Conservation (phyloP, 164 flowering plant species). For the Houttuynia cordata region DNA sequence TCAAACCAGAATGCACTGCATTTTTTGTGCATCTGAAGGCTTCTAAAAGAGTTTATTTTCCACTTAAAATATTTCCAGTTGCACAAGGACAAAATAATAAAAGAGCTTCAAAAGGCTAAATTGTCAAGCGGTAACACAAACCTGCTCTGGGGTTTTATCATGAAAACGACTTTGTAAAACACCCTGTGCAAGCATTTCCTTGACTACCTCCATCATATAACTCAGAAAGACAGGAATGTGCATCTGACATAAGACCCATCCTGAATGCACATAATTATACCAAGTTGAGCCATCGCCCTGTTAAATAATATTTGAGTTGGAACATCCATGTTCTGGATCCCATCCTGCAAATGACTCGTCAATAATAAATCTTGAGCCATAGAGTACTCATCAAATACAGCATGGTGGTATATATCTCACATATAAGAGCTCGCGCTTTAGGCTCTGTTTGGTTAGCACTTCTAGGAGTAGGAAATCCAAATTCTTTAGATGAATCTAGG, state of each 20-base stretch:
- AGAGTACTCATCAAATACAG: conserved; percentile 66
- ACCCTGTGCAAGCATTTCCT: conserved; percentile 94
- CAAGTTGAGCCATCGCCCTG: conserved; percentile 95
- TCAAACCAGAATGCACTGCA: too few species aligned
- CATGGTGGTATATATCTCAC: conserved; percentile 95
- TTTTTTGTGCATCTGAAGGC: too few species aligned
- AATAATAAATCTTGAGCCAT: conserved; percentile 70
- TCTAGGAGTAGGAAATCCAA: too few species aligned
- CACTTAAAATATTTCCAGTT: too few species aligned
- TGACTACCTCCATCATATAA: conserved; percentile 90
- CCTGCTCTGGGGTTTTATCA: conserved; percentile 98
- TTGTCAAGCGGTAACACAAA: too few species aligned
- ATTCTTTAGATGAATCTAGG: too few species aligned
- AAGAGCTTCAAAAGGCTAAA: too few species aligned
- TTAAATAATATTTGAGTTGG: conserved; percentile 84
- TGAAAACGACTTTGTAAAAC: conserved; percentile 87
- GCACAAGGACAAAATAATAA: too few species aligned
- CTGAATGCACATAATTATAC: conserved; percentile 85
- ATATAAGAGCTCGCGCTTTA: conserved; percentile 94
- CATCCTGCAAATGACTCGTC: conserved; percentile 96
- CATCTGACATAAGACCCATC: conserved; percentile 56
- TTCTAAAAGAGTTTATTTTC: too few species aligned
- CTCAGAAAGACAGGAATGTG: conserved; percentile 82
- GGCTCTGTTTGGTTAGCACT: too few species aligned
- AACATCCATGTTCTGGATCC: conserved; percentile 73